These are phyloP conservation scores for Penicillium frequentans DNA, from an alignment of 2,329 filamentous ascomycete genomes.

Conservation along the genomic window DNA sequence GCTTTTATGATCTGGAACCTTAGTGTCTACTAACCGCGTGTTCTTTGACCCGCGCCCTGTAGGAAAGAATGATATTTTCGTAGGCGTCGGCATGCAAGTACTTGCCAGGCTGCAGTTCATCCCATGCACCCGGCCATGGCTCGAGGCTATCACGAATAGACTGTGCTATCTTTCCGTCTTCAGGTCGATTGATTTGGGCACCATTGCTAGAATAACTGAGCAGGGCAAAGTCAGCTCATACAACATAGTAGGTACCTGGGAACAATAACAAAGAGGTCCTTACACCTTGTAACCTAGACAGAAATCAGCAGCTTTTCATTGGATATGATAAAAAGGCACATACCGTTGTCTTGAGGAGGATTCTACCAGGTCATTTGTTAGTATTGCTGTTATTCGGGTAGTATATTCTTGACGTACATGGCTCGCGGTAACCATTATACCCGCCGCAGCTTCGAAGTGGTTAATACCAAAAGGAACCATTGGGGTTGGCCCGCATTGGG, in stretches of 20 bases:
- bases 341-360: conserved; percentile 61
- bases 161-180: conserved; percentile 58
- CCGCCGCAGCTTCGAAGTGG: conserved; percentile 55
- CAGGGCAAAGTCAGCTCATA: conserved; percentile 19
- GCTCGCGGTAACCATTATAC: conserved; percentile 66
- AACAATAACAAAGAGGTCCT: conserved; percentile 1
- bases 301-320: conserved; percentile 10
- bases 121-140: conserved; percentile 48
- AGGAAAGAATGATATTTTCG: conserved; percentile 28
- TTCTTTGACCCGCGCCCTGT: conserved; percentile 30
- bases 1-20: neutral
- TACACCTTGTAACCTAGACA: conserved; percentile 60
- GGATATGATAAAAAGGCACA: neutral
- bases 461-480: conserved; percentile 62
- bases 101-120: conserved; percentile 47
- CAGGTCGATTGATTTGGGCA: conserved; percentile 65
- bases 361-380: conserved; percentile 42
- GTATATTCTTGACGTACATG: conserved; percentile 43
- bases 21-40: conserved; percentile 28
- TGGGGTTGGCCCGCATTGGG: conserved; percentile 58
- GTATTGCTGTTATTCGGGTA: neutral
- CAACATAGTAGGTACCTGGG: no score
- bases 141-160: conserved; percentile 57
- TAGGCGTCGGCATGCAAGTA: conserved; percentile 30
- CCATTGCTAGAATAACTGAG: conserved; percentile 61